These are phyloP conservation scores for Catharanthus roseus DNA, from an alignment of 257 asterid genomes.

Conservation along the genomic window DNA sequence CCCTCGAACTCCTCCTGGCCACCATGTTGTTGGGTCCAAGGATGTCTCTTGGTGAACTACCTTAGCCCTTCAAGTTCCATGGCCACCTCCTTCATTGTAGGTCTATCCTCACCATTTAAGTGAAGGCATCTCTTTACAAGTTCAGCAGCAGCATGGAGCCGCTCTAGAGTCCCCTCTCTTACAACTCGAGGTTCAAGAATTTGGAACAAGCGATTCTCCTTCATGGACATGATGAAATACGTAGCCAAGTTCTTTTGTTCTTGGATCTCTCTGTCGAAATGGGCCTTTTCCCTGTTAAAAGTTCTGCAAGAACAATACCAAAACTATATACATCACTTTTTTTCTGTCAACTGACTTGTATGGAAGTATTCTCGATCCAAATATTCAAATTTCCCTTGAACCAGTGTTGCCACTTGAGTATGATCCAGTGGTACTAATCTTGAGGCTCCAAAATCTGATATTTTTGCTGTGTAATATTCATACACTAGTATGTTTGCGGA, in stretches of 20 bases:
- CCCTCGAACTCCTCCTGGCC: conserved; percentile 23
- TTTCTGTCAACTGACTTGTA: conserved; percentile 59
- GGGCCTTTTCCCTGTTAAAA: conserved; percentile 58
- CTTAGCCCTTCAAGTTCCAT: conserved; percentile 64
- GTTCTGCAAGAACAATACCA: conserved; percentile 67
- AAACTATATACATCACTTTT: conserved; percentile 81
- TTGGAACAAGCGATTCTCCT: conserved; percentile 44
- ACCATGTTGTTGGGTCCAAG: conserved; percentile 39
- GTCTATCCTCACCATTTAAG: conserved; percentile 51
- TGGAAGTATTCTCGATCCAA: conserved; percentile 74
- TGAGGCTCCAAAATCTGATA: conserved; percentile 81
- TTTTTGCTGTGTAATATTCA: conserved; percentile 48
- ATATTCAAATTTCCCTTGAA: conserved; percentile 75
- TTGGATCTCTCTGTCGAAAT: conserved; percentile 37
- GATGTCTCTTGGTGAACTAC: conserved; percentile 37
- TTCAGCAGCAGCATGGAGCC: conserved; percentile 39
- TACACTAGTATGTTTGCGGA: conserved; percentile 68
- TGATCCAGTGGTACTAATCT: conserved; percentile 59
- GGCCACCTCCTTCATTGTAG: conserved; percentile 73
- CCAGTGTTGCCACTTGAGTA: conserved; percentile 59
- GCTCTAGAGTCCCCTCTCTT: conserved; percentile 60
- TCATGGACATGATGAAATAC: conserved; percentile 32
- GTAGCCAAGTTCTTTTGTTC: conserved; percentile 49
- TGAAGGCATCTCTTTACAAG: conserved; percentile 47
- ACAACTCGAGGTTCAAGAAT: conserved; percentile 50